These are phyloP conservation scores for Paecilomyces formosus DNA, from an alignment of 2,329 filamentous ascomycete species.

Conservation along the genomic window DNA sequence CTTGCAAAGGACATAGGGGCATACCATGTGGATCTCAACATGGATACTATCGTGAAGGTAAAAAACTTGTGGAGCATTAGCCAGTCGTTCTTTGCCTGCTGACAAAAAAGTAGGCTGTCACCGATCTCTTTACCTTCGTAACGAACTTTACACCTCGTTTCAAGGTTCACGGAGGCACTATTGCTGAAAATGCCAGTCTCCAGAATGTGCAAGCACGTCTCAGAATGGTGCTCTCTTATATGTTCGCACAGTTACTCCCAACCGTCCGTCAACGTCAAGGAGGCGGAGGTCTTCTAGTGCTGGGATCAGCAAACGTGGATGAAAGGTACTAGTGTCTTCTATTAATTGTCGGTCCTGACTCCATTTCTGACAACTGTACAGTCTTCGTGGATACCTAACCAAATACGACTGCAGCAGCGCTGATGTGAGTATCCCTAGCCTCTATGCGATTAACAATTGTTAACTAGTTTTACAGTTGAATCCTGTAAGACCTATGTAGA, in stretches of 20 bases:
- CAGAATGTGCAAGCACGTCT: conserved; percentile 62
- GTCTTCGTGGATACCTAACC: conserved; percentile 52
- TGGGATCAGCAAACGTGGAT: conserved; percentile 62
- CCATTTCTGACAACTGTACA: conserved; percentile 34
- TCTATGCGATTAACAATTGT: conserved; percentile 39
- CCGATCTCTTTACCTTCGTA: conserved; percentile 50
- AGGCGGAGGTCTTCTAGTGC: conserved; percentile 54
- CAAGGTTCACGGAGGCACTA: conserved; percentile 57
- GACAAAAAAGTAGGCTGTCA: conserved; percentile 27
- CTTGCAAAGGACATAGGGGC: conserved; percentile 57
- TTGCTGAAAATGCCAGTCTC: conserved; percentile 56
- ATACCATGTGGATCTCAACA: conserved; percentile 67
- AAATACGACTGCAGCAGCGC: conserved; percentile 58
- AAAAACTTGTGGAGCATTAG: background rate
- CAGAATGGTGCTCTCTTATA: conserved; percentile 60
- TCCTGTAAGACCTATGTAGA: conserved; percentile 4
- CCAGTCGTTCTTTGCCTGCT: background rate
- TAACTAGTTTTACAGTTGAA: conserved; percentile 19
- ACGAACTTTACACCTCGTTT: conserved; percentile 56
- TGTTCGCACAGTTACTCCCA: conserved; percentile 57
- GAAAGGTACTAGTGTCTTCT: conserved; percentile 30
- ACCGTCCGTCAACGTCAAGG: conserved; percentile 50
- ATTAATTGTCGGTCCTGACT: conserved; percentile 2
- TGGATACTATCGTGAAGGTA: conserved; percentile 59
- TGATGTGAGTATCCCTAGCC: conserved; percentile 46